Conservation (phyloP, 2,329 filamentous ascomycete genomes). For the Trichoderma endophyticum region DNA sequence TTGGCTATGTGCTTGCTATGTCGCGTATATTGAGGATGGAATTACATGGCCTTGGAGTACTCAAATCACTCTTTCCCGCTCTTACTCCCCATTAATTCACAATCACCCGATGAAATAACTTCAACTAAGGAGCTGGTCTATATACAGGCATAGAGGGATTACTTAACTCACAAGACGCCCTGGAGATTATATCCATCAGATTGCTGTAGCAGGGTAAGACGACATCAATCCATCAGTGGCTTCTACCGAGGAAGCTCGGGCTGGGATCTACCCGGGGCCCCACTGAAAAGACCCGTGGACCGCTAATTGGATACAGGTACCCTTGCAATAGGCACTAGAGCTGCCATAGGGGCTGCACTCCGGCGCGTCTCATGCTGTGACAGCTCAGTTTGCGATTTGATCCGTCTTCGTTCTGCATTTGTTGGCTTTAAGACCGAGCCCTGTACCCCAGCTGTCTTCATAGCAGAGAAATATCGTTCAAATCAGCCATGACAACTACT, state of each 20-base stretch:
- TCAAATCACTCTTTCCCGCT: not conserved
- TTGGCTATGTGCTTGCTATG: not conserved
- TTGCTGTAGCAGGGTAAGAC: not conserved
- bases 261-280: not conserved
- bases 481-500: constrained; percentile 35
- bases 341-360: not conserved
- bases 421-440: not conserved
- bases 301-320: not conserved
- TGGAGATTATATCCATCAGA: not conserved
- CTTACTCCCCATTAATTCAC: not conserved
- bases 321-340: not conserved
- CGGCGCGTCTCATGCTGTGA: not conserved
- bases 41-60: not conserved
- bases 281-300: not conserved
- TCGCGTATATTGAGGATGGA: not conserved
- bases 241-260: constrained; percentile 1
- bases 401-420: not conserved
- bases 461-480: not conserved
- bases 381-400: not conserved
- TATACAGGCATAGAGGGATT: too few species aligned
- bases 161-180: not conserved
- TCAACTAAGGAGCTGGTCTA: too few species aligned
- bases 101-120: not conserved
- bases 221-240: not conserved
- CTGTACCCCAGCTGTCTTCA: not conserved